A percentile compares a stretch with the other conserved stretches of the same genome.
These are phyloP conservation scores for Arthroderma sp. DNA, from an alignment of 2,329 filamentous ascomycete genomes.

Conservation along the genomic window DNA sequence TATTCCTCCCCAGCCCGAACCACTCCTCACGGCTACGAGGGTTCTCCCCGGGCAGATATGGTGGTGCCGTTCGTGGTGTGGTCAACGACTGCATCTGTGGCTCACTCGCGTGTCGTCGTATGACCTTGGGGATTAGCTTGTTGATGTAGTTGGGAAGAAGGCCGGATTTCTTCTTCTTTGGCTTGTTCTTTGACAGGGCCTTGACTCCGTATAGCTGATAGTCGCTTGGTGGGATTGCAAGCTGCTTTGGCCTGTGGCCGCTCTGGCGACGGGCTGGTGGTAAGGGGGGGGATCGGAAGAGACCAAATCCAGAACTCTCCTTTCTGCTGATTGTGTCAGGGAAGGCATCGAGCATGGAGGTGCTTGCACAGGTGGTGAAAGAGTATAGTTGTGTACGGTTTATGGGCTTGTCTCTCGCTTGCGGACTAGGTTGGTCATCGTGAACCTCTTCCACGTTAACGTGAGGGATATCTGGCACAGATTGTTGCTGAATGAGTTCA, in stretches of 20 bases:
- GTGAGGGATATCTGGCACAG: background rate
- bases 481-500: background rate
- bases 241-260: constrained; percentile 10
- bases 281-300: constrained; percentile 4
- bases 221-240: constrained; percentile 20
- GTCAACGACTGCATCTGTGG: background rate
- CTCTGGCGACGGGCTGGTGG: background rate
- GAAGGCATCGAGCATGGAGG: background rate
- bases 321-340: background rate
- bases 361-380: constrained; percentile 4
- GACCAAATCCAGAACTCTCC: constrained; percentile 3
- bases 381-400: constrained; percentile 11
- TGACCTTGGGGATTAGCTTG: constrained; percentile 4
- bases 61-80: background rate
- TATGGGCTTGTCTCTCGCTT: background rate
- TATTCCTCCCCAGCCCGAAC: background rate
- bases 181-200: constrained; percentile 13
- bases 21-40: background rate
- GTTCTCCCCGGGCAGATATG: background rate
- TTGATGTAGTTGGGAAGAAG: background rate
- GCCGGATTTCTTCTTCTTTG: background rate
- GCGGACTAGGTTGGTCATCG: background rate
- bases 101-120: background rate
- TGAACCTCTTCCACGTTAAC: background rate
- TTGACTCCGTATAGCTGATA: constrained; percentile 22